phyloP scores from a whole-genome alignment of 345 rosid genomes.

The Erodium maritimum region DNA sequence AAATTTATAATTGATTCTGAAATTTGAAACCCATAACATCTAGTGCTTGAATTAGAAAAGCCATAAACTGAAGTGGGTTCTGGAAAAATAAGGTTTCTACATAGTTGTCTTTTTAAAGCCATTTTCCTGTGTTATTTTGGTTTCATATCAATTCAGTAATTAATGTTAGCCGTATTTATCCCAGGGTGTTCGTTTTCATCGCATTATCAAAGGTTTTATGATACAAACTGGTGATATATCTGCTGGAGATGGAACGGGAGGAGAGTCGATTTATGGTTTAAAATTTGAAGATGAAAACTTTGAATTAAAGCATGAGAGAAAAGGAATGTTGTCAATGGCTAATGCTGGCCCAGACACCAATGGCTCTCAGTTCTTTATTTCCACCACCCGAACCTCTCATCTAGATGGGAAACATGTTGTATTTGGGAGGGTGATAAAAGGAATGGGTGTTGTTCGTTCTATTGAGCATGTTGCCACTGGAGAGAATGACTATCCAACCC shows the following conservation, averaged over 20 bases:
- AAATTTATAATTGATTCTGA: no score
- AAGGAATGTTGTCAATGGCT: slow-evolving; percentile 17
- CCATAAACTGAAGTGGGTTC: not conserved
- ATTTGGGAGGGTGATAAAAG: slow-evolving; percentile 15
- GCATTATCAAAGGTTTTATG: slow-evolving; percentile 18
- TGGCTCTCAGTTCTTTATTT: slow-evolving; percentile 19
- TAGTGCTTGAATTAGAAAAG: not conserved
- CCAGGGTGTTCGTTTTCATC: slow-evolving; percentile 8
- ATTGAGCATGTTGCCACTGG: slow-evolving; percentile 11
- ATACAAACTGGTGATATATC: slow-evolving; percentile 16
- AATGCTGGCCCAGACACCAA: slow-evolving; percentile 14
- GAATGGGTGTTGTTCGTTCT: slow-evolving; percentile 11
- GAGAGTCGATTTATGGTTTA: slow-evolving; percentile 18
- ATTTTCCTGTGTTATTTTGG: not conserved
- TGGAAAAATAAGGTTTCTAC: not conserved
- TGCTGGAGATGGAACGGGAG: slow-evolving; percentile 17
- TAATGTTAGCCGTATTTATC: not conserved
- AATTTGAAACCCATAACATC: not conserved
- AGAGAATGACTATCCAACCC: slow-evolving; percentile 2
- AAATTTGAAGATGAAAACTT: slow-evolving; percentile 17
- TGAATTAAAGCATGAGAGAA: slow-evolving; percentile 10
- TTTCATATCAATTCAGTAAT: not conserved
- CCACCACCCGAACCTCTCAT: slow-evolving; percentile 8
- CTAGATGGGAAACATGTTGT: slow-evolving; percentile 17
- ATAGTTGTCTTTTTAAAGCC: not conserved